phyloP scores from a whole-genome alignment of 148 eudicot genomes.

The Fagopyrum tataricum region DNA sequence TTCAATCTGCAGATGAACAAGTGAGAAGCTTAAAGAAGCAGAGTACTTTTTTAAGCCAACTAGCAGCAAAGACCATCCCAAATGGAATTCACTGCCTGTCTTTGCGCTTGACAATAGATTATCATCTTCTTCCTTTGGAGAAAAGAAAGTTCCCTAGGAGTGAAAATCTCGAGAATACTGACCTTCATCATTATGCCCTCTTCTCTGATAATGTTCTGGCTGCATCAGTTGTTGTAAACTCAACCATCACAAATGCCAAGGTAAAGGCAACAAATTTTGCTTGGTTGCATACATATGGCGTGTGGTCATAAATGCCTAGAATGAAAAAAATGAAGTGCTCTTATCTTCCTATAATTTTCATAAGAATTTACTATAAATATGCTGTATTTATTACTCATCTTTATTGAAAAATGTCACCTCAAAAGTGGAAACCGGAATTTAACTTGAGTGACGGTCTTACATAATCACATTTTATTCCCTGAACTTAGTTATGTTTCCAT shows the following conservation, averaged over 20 bases:
- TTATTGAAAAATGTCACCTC: too few species aligned
- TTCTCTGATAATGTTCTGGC: constrained; percentile 95
- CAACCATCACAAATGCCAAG: constrained; percentile 75
- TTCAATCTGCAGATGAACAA: constrained; percentile 86
- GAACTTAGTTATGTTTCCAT: neutral
- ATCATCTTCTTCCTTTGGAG: constrained; percentile 58
- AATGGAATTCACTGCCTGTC: constrained; percentile 77
- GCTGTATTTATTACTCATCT: neutral
- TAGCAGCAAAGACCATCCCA: constrained; percentile 85
- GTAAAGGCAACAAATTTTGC: constrained; percentile 17
- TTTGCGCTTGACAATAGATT: constrained; percentile 78
- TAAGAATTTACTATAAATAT: too few species aligned
- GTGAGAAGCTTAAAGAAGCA: constrained; percentile 79
- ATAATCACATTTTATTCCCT: neutral
- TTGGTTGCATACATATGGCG: neutral
- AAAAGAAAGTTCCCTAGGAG: constrained; percentile 62
- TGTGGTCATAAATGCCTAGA: neutral
- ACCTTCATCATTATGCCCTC: constrained; percentile 74
- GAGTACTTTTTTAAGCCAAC: constrained; percentile 77
- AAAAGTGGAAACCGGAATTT: neutral
- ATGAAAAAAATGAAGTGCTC: neutral
- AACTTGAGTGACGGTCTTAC: neutral
- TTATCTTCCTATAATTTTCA: neutral
- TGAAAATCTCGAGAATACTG: constrained; percentile 66
- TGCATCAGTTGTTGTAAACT: constrained; percentile 86